Evolutionary conservation across 129 eudicot genomes (phyloP).

Genomic region (Dittrichia graveolens): DNA sequence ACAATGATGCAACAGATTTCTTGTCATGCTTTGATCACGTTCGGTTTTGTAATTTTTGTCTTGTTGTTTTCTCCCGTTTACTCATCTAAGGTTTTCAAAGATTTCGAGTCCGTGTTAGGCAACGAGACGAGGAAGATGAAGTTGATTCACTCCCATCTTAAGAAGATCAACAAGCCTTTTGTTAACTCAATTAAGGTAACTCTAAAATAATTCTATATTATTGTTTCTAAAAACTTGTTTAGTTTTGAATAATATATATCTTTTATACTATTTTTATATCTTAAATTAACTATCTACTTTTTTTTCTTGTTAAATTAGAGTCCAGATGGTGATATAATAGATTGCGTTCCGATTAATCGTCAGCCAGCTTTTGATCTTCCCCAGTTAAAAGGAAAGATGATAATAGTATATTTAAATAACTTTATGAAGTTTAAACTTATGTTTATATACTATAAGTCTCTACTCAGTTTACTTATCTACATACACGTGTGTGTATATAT

Average conservation of each 20-base stretch:
- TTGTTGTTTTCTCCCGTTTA: constrained; percentile 40
- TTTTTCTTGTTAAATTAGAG: constrained; percentile 47
- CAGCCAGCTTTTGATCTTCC: constrained; percentile 90
- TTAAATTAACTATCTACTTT: background rate
- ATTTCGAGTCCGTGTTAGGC: background rate
- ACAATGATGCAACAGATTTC: background rate
- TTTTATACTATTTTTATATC: background rate
- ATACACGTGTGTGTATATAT: background rate
- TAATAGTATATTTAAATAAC: constrained; percentile 40
- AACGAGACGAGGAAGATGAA: constrained; percentile 54
- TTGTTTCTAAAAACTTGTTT: constrained; percentile 5
- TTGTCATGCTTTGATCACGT: constrained; percentile 42
- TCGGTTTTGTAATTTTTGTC: constrained; percentile 44
- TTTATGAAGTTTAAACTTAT: no score
- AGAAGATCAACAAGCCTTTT: constrained; percentile 65
- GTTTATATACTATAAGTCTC: no score
- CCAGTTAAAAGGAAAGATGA: constrained; percentile 46
- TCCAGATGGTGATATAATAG: constrained; percentile 92
- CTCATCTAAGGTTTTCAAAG: background rate
- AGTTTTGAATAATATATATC: no score
- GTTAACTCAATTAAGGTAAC: constrained; percentile 72
- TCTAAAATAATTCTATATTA: background rate
- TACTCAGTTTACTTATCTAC: no score
- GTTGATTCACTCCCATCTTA: constrained; percentile 48
- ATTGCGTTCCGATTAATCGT: constrained; percentile 67